Percentiles rank a stretch among this genome's conserved stretches.
Evolutionary conservation across 345 rosid species (phyloP).

Genomic region (Balakata baccata): DNA sequence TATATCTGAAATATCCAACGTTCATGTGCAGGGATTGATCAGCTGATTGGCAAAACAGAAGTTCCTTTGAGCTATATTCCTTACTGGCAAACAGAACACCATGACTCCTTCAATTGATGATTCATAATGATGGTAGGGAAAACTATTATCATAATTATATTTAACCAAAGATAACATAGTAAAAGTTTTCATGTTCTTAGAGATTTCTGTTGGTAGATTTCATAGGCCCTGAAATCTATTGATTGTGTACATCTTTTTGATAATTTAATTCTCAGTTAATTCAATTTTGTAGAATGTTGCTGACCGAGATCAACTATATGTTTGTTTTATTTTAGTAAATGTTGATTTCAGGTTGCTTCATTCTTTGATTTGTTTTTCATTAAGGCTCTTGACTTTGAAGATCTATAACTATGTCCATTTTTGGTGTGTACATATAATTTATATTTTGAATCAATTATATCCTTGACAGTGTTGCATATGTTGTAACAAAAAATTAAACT

Average conservation of each 20-base stretch:
- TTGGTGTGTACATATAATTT: too few relatives aligned
- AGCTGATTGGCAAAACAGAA: constrained; percentile 41
- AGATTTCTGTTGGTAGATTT: background rate
- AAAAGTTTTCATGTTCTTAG: background rate
- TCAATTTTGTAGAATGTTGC: too few relatives aligned
- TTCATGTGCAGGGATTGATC: constrained; percentile 44
- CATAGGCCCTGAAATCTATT: background rate
- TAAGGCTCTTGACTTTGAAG: too few relatives aligned
- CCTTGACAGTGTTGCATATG: too few relatives aligned
- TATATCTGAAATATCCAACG: background rate
- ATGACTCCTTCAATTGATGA: constrained; percentile 19
- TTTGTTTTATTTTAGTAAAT: background rate
- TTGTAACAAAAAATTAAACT: too few relatives aligned
- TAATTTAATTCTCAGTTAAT: background rate
- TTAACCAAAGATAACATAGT: constrained; percentile 2
- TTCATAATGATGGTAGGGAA: background rate
- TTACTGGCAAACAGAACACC: constrained; percentile 24
- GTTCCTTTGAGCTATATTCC: constrained; percentile 24
- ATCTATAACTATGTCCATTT: too few relatives aligned
- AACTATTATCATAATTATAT: background rate
- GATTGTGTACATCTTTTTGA: background rate
- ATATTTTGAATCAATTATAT: too few relatives aligned
- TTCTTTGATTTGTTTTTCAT: background rate
- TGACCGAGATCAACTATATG: too few relatives aligned
- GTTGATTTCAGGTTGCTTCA: background rate